Percentiles rank a stretch among this genome's conserved stretches.
These are phyloP conservation scores for Cyclotella choctawhatcheeana DNA, from an alignment of 108 stramenopile species.

Conservation along the genomic window DNA sequence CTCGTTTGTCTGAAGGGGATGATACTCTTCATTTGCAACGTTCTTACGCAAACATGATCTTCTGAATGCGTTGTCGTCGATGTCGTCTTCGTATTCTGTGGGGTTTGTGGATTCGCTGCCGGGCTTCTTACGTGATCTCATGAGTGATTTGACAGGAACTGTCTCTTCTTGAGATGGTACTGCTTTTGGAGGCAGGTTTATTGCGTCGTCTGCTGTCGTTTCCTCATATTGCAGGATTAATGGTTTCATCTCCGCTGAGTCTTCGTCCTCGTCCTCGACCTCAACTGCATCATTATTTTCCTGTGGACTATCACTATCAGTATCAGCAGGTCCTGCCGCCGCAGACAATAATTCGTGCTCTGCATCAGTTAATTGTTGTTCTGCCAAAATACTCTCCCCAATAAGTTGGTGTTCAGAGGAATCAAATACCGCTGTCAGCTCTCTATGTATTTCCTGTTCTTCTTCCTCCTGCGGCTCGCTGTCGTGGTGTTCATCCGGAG, in stretches of 20 bases:
- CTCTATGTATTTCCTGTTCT: neutral
- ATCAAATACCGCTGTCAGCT: neutral
- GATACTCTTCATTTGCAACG: neutral
- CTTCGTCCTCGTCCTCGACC: conserved; percentile 12
- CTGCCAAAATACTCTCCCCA: no score
- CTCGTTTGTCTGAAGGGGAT: neutral
- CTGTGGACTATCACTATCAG: no score
- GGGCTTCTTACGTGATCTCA: conserved; percentile 20
- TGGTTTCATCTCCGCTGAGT: conserved; percentile 9
- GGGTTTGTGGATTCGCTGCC: neutral
- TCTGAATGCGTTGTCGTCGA: conserved; percentile 2
- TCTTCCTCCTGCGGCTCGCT: neutral
- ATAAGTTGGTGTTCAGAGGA: no score
- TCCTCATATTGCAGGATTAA: neutral
- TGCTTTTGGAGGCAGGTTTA: neutral
- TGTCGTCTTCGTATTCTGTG: conserved; percentile 14
- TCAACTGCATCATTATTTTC: no score
- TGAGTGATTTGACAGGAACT: neutral
- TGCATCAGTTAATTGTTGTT: neutral
- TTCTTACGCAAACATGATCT: neutral
- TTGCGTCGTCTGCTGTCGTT: no score
- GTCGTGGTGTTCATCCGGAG: no score
- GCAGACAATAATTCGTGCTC: no score
- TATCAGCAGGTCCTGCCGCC: no score
- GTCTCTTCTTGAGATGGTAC: neutral